phyloP scores from a whole-genome alignment of 2,329 filamentous ascomycete species.

The Aspergillus vadensis region DNA sequence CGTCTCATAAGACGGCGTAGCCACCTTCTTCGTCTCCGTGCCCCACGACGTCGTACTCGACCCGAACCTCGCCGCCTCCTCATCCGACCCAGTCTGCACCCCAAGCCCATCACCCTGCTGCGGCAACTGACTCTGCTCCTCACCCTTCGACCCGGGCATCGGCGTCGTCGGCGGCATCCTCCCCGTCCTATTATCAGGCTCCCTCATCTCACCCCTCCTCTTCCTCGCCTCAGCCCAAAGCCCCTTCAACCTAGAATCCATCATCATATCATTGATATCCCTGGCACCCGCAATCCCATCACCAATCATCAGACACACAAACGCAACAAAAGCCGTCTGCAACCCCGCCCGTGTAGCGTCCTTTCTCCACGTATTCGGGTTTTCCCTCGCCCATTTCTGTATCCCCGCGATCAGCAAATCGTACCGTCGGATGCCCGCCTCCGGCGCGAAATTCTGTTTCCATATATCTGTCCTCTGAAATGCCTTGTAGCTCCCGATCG shows the following conservation, averaged over 20 bases:
- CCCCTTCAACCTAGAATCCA: background rate
- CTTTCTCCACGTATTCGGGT: too few relatives aligned
- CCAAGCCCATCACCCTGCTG: background rate
- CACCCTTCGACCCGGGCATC: background rate
- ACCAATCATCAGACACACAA: background rate
- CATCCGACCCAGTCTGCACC: background rate
- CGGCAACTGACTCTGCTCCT: background rate
- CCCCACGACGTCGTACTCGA: background rate
- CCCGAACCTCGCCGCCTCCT: background rate
- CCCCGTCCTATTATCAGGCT: background rate
- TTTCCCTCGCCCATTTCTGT: too few relatives aligned
- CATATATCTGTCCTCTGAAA: too few relatives aligned
- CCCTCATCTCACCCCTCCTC: background rate
- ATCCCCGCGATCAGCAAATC: too few relatives aligned
- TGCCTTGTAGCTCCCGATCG: too few relatives aligned
- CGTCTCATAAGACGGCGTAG: constrained; percentile 31
- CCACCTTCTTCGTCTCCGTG: constrained; percentile 7
- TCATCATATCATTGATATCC: background rate
- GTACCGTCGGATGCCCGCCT: too few relatives aligned
- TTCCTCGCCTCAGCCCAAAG: background rate
- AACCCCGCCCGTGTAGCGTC: background rate
- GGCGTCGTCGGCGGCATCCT: background rate
- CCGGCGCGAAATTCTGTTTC: too few relatives aligned
- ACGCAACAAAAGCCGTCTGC: background rate
- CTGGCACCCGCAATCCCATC: background rate